Evolutionary conservation across 805 yeast genomes (phyloP).

Genomic region (Wickerhamiella slavikovae): DNA sequence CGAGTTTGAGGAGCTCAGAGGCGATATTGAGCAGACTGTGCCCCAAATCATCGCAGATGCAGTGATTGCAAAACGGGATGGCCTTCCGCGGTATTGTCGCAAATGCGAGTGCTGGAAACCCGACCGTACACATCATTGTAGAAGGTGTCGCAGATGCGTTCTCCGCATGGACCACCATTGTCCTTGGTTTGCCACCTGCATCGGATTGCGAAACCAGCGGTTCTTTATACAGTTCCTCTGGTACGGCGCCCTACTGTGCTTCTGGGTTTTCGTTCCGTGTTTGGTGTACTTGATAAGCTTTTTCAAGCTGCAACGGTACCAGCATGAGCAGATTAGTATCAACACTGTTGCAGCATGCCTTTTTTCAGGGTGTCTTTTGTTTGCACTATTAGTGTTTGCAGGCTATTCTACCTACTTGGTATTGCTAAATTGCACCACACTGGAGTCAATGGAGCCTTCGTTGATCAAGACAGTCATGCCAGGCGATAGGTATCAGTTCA

Average conservation of each 20-base stretch:
- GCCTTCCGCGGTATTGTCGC: slow-evolving; percentile 20
- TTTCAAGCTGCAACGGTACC: slow-evolving; percentile 7
- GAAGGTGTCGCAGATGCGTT: slow-evolving; percentile 20
- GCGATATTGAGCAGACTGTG: slow-evolving; percentile 13
- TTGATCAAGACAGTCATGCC: slow-evolving; percentile 19
- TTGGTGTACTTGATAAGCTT: slow-evolving; percentile 8
- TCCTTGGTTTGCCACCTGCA: slow-evolving; percentile 87
- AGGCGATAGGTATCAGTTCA: slow-evolving; percentile 18
- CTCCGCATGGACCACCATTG: slow-evolving; percentile 43
- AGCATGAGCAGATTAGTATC: slow-evolving; percentile 28
- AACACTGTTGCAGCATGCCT: slow-evolving; percentile 41
- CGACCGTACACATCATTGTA: slow-evolving; percentile 25
- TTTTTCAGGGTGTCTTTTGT: slow-evolving; percentile 28
- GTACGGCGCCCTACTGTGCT: slow-evolving; percentile 30
- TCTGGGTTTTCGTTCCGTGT: slow-evolving; percentile 23
- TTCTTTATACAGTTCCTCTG: slow-evolving; percentile 53
- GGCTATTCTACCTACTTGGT: slow-evolving; percentile 34
- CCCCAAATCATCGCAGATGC: slow-evolving; percentile 13
- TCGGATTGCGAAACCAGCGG: slow-evolving; percentile 69
- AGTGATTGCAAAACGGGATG: slow-evolving; percentile 22
- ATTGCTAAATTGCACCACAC: slow-evolving; percentile 50
- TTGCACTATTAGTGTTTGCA: slow-evolving; percentile 34
- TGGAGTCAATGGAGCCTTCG: slow-evolving; percentile 36
- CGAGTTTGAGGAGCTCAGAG: slow-evolving; percentile 9
- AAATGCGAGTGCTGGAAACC: slow-evolving; percentile 25